phyloP scores from a whole-genome alignment of 2,329 filamentous ascomycete species.

The Drechslera avenae region DNA sequence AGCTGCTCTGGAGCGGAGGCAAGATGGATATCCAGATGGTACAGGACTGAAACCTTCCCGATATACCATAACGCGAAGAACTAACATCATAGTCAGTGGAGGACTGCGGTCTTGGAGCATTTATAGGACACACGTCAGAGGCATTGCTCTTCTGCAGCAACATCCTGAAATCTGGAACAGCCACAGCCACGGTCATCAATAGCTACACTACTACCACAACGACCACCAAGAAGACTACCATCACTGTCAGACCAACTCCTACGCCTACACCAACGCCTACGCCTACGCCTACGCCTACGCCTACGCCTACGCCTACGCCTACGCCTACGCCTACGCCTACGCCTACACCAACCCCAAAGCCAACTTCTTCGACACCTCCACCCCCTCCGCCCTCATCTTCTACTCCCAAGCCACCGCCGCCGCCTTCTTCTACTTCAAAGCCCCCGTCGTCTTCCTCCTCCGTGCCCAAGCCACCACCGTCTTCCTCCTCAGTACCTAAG shows the following conservation, averaged over 20 bases:
- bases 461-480: background rate
- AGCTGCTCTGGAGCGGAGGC: constrained; percentile 28
- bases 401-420: background rate
- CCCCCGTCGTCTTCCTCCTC: constrained; percentile 2
- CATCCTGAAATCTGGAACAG: constrained; percentile 34
- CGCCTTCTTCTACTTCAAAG: background rate
- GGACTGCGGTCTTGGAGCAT: constrained; percentile 38
- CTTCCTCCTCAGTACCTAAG: constrained; percentile 9
- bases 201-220: constrained; percentile 29
- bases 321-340: constrained; percentile 18
- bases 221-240: constrained; percentile 26
- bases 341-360: constrained; percentile 20
- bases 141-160: constrained; percentile 39
- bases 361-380: constrained; percentile 3
- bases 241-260: constrained; percentile 28
- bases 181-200: constrained; percentile 29
- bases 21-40: constrained; percentile 33
- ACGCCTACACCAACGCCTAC: constrained; percentile 15
- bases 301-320: constrained; percentile 20
- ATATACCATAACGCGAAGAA: background rate
- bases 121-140: constrained; percentile 38
- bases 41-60: background rate
- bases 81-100: constrained; percentile 22
- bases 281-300: constrained; percentile 14
- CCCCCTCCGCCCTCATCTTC: background rate